Evolutionary conservation across 306 rosid species (phyloP), one percentile per base, ranked within the genome.

Genomic region (Pyrus communis): DNA sequence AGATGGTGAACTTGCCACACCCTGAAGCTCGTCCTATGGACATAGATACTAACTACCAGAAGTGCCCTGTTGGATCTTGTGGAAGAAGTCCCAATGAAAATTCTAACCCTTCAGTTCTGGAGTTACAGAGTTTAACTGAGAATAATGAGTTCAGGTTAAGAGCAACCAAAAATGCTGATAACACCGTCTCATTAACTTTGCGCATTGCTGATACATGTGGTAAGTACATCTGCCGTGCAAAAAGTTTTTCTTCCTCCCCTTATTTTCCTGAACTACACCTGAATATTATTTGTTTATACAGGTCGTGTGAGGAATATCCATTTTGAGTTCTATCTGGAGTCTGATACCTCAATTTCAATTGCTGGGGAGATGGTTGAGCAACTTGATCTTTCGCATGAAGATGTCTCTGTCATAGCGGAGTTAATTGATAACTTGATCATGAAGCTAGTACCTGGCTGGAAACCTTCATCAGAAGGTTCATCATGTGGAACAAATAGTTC

Each of bases 331-430:
- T 95, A 84, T 80, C 85, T 85, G 4, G 82, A 86, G 57, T 80
- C 91, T 22, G 98, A 95, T 74, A 92, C 98, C 30, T 87, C 88
- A 25, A 75, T 86, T 73, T 85, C 97, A 75, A 84, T 94, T 77
- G 93, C 97, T 70, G 86, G 80, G 83, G 98, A 94, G 91, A 94
- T 94, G 98, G 98, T 89, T 62, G 96, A 90, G 77, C 88, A 89
- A 57, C 91, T 94, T 70, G 92, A 77, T 75, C 92, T 94, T 35
- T 63, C 81, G 22, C 71, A 68, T 22, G 95, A 85, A 72, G 91
- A 94, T 40, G 89, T 87, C 45, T 66, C 77, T 43, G 80, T 85
- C 78, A 88, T 89, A 75, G 92, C 95, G 9, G 92, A 88, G 88
- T 80, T 94, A 67, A 83, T 94, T 45, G 86, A 85, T 63, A 76